Evolutionary conservation across 805 yeast species (phyloP).

Genomic region (Kodamaea leandrae): DNA sequence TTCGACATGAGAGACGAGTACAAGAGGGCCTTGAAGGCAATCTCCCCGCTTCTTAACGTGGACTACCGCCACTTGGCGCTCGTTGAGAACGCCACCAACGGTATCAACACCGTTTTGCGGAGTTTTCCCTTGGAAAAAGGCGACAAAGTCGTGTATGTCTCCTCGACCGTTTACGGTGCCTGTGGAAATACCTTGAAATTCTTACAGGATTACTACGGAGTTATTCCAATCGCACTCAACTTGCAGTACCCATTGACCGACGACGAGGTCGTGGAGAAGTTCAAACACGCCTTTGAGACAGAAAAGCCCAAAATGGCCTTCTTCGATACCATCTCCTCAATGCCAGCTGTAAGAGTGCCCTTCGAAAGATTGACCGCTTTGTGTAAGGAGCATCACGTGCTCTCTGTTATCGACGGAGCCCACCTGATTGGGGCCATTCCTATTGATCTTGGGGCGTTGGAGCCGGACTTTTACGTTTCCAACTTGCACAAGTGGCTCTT

Average conservation of each 20-base stretch:
- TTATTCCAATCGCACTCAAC: conserved; percentile 23
- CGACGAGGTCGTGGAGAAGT: conserved; percentile 22
- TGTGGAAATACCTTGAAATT: conserved; percentile 52
- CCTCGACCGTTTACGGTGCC: conserved; percentile 50
- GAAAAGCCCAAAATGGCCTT: conserved; percentile 41
- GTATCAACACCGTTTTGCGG: conserved; percentile 55
- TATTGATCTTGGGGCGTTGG: conserved; percentile 35
- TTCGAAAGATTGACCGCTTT: conserved; percentile 45
- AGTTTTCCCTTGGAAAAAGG: conserved; percentile 50
- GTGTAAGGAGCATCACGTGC: conserved; percentile 45
- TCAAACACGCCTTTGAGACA: conserved; percentile 20
- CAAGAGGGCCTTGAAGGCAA: conserved; percentile 31
- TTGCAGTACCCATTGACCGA: conserved; percentile 16
- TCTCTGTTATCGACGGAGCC: conserved; percentile 70
- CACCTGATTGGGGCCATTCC: conserved; percentile 60
- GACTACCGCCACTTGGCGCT: conserved; percentile 50
- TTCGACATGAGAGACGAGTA: conserved; percentile 26
- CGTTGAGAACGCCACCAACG: conserved; percentile 59
- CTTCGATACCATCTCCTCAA: conserved; percentile 58
- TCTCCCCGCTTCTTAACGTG: conserved; percentile 45
- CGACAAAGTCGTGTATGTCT: conserved; percentile 49
- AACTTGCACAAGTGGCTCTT: conserved; percentile 72
- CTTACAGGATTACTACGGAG: conserved; percentile 10
- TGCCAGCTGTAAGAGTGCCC: conserved; percentile 64
- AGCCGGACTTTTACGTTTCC: conserved; percentile 60